A percentile compares a stretch with the other conserved stretches of the same genome.
Conservation (phyloP, 2,329 filamentous ascomycete genomes). For the Elsinoe batatas region DNA sequence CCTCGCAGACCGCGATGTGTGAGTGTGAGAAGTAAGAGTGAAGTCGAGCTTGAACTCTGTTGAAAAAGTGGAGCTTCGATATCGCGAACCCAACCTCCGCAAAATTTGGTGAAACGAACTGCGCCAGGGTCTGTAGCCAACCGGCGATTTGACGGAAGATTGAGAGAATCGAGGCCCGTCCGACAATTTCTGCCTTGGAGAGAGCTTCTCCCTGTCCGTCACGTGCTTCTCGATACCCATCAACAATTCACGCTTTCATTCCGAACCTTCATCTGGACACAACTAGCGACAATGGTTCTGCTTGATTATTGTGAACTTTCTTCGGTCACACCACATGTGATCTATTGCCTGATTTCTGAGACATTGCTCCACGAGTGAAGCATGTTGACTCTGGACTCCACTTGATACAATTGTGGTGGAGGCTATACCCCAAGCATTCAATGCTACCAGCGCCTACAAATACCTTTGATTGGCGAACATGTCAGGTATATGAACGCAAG, state of each 20-base stretch:
- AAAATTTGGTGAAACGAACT: slow-evolving; percentile 4
- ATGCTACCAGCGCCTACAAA: too few relatives aligned
- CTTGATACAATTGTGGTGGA: neutral
- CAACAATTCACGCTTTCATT: neutral
- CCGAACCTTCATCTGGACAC: neutral
- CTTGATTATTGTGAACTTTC: neutral
- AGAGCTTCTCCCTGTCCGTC: too few relatives aligned
- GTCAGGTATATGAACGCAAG: neutral
- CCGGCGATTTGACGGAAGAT: neutral
- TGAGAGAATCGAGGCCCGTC: too few relatives aligned
- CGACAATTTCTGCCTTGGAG: too few relatives aligned
- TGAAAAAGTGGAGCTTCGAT: neutral
- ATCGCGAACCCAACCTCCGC: neutral
- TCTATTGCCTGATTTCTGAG: neutral
- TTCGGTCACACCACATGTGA: neutral
- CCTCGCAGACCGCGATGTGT: neutral
- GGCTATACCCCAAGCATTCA: neutral
- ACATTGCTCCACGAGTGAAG: neutral
- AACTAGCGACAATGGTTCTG: too few relatives aligned
- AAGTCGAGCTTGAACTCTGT: slow-evolving; percentile 1
- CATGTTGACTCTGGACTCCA: too few relatives aligned
- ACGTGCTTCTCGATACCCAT: too few relatives aligned
- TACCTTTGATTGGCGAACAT: neutral
- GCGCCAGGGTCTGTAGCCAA: neutral
- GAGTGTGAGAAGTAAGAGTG: neutral